phyloP scores from a whole-genome alignment of 345 rosid genomes.

The Balakata baccata region DNA sequence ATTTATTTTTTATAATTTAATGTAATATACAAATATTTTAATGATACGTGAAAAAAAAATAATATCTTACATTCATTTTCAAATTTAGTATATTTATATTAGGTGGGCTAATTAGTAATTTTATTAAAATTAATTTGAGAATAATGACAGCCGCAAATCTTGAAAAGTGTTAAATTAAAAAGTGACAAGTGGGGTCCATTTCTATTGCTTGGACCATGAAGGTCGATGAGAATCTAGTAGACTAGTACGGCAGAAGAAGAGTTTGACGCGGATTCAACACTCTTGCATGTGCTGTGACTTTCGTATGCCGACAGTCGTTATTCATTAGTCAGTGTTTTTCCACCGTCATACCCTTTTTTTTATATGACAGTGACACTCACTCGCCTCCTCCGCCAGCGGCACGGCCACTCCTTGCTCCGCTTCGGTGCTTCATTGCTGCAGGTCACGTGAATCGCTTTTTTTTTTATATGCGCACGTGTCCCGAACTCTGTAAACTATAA shows the following conservation, averaged over 20 bases:
- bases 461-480: too few species aligned
- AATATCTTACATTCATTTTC: too few species aligned
- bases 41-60: too few species aligned
- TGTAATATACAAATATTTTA: too few species aligned
- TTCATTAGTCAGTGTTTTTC: slow-evolving; percentile 18
- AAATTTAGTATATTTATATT: too few species aligned
- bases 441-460: slow-evolving; percentile 27
- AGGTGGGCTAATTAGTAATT: too few species aligned
- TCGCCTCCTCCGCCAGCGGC: slow-evolving; percentile 24
- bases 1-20: too few species aligned
- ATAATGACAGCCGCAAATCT: slow-evolving; percentile 26
- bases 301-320: slow-evolving; percentile 25
- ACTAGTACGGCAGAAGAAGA: neutral
- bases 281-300: slow-evolving; percentile 18
- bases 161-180: slow-evolving; percentile 9
- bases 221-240: too few species aligned
- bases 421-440: neutral
- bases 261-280: neutral
- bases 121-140: neutral
- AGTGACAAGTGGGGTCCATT: neutral
- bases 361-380: neutral
- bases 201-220: too few species aligned
- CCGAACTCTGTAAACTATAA: too few species aligned
- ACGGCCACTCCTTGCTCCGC: slow-evolving; percentile 11
- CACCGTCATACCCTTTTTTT: neutral